Evolutionary conservation across 352 stramenopile genomes (phyloP), one percentile per base, ranked within the genome.

Genomic region (Pythium inflatum): DNA sequence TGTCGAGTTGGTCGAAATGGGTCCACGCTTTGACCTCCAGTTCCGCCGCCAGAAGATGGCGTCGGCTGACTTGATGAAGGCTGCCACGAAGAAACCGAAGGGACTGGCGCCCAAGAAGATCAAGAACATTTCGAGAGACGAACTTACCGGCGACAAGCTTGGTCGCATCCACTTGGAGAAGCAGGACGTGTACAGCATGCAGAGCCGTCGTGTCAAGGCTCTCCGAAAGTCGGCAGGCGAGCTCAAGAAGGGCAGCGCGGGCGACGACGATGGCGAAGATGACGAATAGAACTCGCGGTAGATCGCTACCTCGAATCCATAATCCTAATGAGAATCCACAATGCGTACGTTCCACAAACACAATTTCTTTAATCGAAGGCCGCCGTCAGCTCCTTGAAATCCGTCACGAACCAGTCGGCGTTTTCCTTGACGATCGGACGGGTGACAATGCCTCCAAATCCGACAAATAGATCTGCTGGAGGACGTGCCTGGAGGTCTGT

Each of bases 401-500:
- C 90, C 14, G 83, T 97, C 30, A 99, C 94, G 76, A 99, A 99
- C 92, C 97, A 98, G 80, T 99, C 97, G 3, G 97, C 95, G 68
- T 95, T 87, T 49, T 97, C 73, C 73, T 93, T 94, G 24, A 99
- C 97, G 34, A 96, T 80, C 30, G 98, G 84, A 62, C 97, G 91
- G 25, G 85, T 90, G n/a, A 98, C 89, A 45, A 99, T 90, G 43
- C 98, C 98, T 33, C 97, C 97, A 77, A 98, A 99, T 48, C 98
- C 98, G 67, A 99, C 95, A 74, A 99, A 99, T 12, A 97, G 85
- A 62, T 98, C 83, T 2, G 97, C 98, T 12, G 98, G 98, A 43
- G 98, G 97, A 34, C 97, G 97, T 20, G 98, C 98, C 80, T 99
- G 94, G 75, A 98, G 79, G 84, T 99, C 98, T 2, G 97, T 99